phyloP scores from a whole-genome alignment of 768 basidiomycete species.

The Trametes elegans region DNA sequence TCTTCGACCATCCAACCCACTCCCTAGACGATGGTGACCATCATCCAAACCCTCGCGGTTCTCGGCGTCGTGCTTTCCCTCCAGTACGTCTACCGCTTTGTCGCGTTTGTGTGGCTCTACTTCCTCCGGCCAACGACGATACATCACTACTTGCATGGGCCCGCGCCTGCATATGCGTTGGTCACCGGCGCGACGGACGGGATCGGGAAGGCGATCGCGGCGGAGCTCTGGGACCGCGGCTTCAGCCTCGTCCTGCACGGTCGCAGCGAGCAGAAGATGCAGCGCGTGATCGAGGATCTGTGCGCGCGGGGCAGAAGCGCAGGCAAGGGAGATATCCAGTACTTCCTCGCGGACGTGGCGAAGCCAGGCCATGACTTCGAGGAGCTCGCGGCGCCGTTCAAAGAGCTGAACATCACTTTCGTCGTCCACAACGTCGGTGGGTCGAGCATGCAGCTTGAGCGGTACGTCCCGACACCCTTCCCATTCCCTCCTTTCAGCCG shows the following conservation, averaged over 20 bases:
- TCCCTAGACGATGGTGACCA: background rate
- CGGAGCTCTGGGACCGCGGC: constrained; percentile 26
- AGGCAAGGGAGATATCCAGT: constrained; percentile 17
- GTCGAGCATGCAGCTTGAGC: background rate
- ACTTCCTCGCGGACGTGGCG: constrained; percentile 28
- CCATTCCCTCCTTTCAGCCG: background rate
- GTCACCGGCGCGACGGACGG: constrained; percentile 31
- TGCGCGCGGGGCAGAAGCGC: background rate
- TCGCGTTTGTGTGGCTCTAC: constrained; percentile 24
- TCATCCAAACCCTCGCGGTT: constrained; percentile 13
- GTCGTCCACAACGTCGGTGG: constrained; percentile 30
- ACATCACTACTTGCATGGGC: constrained; percentile 24
- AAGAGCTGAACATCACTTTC: constrained; percentile 28
- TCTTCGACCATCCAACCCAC: background rate
- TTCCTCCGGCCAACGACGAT: constrained; percentile 20
- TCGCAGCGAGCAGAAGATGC: constrained; percentile 26
- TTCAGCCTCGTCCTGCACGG: constrained; percentile 32
- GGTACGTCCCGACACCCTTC: constrained; percentile 11
- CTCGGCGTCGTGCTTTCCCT: constrained; percentile 20
- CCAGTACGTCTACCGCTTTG: constrained; percentile 18
- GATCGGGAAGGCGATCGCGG: constrained; percentile 27
- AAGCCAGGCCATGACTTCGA: constrained; percentile 21
- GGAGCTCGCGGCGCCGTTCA: constrained; percentile 19
- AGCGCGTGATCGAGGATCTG: constrained; percentile 23
- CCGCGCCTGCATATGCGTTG: constrained; percentile 26